phyloP scores from a whole-genome alignment of 371 early-diverging fungal genomes.

The Circinella minor region DNA sequence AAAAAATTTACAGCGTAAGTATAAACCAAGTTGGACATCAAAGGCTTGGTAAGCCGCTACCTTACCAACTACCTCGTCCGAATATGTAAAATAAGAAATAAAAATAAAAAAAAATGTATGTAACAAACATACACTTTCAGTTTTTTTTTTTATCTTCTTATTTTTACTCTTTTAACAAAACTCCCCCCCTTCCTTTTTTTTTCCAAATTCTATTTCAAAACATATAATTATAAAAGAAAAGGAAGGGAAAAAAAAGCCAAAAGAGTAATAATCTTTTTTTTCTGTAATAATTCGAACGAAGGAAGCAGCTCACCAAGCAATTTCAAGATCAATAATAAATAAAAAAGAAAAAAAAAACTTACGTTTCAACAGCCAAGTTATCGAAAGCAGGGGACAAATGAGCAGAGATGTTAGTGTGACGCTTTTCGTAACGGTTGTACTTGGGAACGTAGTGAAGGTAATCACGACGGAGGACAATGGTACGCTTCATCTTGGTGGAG shows the following conservation, averaged over 20 bases:
- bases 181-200: too few relatives aligned
- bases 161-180: too few relatives aligned
- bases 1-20: constrained; percentile 20
- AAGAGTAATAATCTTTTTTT: background rate
- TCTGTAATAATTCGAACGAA: background rate
- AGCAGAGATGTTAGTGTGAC: constrained; percentile 99
- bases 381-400: constrained; percentile 99
- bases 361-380: constrained; percentile 77
- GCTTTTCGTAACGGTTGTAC: constrained; percentile 99
- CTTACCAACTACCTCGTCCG: constrained; percentile 67
- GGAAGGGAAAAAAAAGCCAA: background rate
- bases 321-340: background rate
- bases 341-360: constrained; percentile 32
- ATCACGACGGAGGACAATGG: constrained; percentile 97
- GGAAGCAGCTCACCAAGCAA: background rate
- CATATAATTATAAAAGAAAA: too few relatives aligned
- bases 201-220: too few relatives aligned
- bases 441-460: constrained; percentile 99
- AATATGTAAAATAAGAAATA: constrained; percentile 12
- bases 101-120: background rate
- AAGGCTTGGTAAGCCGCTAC: constrained; percentile 67
- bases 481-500: constrained; percentile 99
- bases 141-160: too few relatives aligned
- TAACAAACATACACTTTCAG: too few relatives aligned
- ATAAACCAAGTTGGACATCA: constrained; percentile 37